Percentiles rank a stretch among this genome's conserved stretches.
These are phyloP conservation scores for Pseudozyma hubeiensis DNA, from an alignment of 1,284 basidiomycete genomes.

Conservation along the genomic window DNA sequence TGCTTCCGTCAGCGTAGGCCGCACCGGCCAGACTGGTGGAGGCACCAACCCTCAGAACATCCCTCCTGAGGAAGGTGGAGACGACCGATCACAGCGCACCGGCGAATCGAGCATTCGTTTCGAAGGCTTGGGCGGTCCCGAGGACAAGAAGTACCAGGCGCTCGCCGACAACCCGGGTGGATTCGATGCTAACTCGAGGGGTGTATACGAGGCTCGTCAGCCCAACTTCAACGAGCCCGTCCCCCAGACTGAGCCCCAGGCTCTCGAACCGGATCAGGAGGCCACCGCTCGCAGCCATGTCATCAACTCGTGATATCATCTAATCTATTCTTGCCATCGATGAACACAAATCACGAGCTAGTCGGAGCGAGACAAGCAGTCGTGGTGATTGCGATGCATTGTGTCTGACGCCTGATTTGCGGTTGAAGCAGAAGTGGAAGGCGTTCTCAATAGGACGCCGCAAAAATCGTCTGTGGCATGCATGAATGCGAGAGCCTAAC, in stretches of 20 bases:
- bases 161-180: conserved; percentile 52
- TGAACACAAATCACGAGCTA: neutral
- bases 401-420: too few relatives aligned
- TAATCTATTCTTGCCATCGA: too few relatives aligned
- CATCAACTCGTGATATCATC: conserved; percentile 36
- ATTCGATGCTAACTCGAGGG: conserved; percentile 43
- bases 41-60: conserved; percentile 59
- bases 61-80: conserved; percentile 57
- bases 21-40: conserved; percentile 56
- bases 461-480: too few relatives aligned
- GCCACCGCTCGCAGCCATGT: conserved; percentile 45
- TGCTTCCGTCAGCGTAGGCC: conserved; percentile 46
- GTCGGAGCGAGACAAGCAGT: too few relatives aligned
- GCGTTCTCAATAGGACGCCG: too few relatives aligned
- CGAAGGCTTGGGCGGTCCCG: conserved; percentile 54
- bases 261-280: conserved; percentile 53
- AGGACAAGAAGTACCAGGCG: conserved; percentile 56
- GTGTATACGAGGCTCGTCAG: conserved; percentile 49
- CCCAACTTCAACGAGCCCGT: conserved; percentile 48
- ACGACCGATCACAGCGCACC: conserved; percentile 41
- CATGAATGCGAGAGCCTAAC: too few relatives aligned
- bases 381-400: too few relatives aligned
- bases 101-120: conserved; percentile 57
- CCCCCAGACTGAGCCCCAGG: conserved; percentile 53
- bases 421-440: too few relatives aligned